Base-by-base conservation (phyloP, 768 basidiomycete species). In the Cantharellus anzutake region DNA sequence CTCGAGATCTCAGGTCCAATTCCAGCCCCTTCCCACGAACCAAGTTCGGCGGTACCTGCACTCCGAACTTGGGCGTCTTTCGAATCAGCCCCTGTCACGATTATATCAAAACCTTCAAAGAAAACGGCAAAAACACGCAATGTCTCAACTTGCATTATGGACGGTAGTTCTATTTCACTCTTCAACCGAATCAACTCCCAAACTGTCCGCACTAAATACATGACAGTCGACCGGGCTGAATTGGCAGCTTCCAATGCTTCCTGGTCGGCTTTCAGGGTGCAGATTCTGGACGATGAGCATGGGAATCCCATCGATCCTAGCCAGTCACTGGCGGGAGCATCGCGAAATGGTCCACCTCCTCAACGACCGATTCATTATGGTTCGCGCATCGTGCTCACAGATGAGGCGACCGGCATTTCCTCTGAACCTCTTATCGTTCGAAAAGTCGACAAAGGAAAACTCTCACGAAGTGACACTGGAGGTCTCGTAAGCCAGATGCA, bases 141-240 rank as follows among this genome's bases (percentile, higher is more conserved):
- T 74, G 85, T 86, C 68, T 84, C 83, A 51, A 89, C 83, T 29
- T 93, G 90, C 73, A 90, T 96, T 70, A 78, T 90, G 59, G 84
- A 84, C 38, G 85, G 86, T 55, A 86, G 88, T 29, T 85, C 89
- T 41, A 87, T 97, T 57, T 88, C 89, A 58, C 78, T 97, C 53
- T 94, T 92, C 78, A 91, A 92, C 70, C 84, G 92, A 67, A 90
- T 97, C 77, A 92, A 94, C 71, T 88, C 87, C 11, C 92, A 97
- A 72, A 91, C 92, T 42, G 91, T 94, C 61, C 84, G 92, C 68
- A 96, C 92, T 60, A 94, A 94, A 74, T 97, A 93, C 71, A 91
- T 97, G 87, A 88, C 86, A 59, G 83, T 93, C 68, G 89, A 93
- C 65, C 80, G 82, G 65, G 81, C 78, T 57, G 81, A 83, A 67